These are phyloP conservation scores for Alternaria burnsii DNA, from an alignment of 2,329 filamentous ascomycete species.

Conservation along the genomic window DNA sequence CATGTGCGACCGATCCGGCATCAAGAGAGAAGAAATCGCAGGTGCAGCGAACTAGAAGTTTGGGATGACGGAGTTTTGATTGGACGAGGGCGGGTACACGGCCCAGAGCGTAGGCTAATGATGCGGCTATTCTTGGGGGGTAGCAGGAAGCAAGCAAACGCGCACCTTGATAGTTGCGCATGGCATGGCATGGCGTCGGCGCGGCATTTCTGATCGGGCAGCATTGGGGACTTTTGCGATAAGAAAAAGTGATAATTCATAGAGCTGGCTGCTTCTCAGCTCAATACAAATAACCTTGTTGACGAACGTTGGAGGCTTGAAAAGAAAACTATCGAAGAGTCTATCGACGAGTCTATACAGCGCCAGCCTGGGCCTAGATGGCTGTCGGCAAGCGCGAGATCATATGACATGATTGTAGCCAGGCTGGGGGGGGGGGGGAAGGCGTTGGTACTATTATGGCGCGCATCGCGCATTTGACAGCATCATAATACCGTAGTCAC, in stretches of 20 bases:
- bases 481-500: conserved; percentile 6
- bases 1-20: conserved; percentile 90
- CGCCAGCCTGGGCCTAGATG: conserved; percentile 3
- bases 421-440: not conserved
- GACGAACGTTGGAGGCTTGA: conserved; percentile 1
- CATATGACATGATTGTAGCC: conserved; percentile 5
- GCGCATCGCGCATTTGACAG: conserved; percentile 8
- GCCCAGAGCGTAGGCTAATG: conserved; percentile 25
- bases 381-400: conserved; percentile 4
- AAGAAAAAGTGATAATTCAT: not conserved
- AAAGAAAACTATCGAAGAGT: conserved; percentile 1
- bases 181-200: conserved; percentile 32
- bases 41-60: conserved; percentile 20
- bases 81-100: conserved; percentile 16
- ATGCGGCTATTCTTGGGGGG: conserved; percentile 16
- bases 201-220: conserved; percentile 22
- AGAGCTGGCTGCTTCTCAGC: not conserved
- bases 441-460: conserved; percentile 6
- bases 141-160: conserved; percentile 9
- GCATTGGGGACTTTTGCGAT: conserved; percentile 9
- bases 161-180: conserved; percentile 18
- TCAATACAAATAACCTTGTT: not conserved
- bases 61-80: conserved; percentile 4
- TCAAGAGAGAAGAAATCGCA: conserved; percentile 63
- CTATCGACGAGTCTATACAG: conserved; percentile 1